Conservation (phyloP, 495 filamentous ascomycete species). For the Lasiosphaeriaceae sp. region DNA sequence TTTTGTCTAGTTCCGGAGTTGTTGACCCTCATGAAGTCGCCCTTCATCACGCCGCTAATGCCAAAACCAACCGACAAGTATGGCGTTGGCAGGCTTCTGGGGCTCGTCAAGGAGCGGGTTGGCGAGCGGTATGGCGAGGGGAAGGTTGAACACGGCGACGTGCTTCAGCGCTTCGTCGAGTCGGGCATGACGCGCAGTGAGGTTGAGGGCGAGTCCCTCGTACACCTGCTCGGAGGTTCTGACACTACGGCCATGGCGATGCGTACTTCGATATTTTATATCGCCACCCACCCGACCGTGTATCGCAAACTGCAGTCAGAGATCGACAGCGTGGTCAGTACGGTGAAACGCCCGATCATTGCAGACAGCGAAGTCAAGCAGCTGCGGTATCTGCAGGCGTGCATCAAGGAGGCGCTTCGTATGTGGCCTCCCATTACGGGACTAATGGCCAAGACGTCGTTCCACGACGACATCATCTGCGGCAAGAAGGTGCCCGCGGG, state of each 20-base stretch:
- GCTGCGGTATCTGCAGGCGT: constrained; percentile 43
- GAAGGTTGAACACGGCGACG: constrained; percentile 5
- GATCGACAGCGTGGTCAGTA: constrained; percentile 32
- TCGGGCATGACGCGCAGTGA: constrained; percentile 8
- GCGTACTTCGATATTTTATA: constrained; percentile 45
- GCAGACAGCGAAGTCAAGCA: constrained; percentile 24
- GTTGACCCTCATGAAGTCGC: not conserved
- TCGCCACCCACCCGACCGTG: constrained; percentile 38
- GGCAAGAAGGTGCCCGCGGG: constrained; percentile 14
- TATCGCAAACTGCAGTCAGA: constrained; percentile 45
- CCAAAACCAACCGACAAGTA: constrained; percentile 1
- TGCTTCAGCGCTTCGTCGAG: constrained; percentile 15
- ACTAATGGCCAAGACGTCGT: constrained; percentile 24
- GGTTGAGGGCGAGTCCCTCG: constrained; percentile 17
- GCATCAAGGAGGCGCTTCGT: constrained; percentile 44
- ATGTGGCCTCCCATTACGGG: constrained; percentile 39
- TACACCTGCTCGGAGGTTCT: constrained; percentile 45
- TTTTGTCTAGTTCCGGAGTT: constrained; percentile 1
- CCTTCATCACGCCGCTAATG: not conserved
- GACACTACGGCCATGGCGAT: constrained; percentile 53
- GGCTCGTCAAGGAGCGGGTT: constrained; percentile 4
- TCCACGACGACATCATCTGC: constrained; percentile 11
- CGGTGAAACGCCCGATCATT: constrained; percentile 2
- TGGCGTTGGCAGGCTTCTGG: constrained; percentile 2
- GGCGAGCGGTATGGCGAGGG: constrained; percentile 10